Base-by-base conservation (phyloP, 2,329 filamentous ascomycete species). In the Ascochyta viciae-villosae region DNA sequence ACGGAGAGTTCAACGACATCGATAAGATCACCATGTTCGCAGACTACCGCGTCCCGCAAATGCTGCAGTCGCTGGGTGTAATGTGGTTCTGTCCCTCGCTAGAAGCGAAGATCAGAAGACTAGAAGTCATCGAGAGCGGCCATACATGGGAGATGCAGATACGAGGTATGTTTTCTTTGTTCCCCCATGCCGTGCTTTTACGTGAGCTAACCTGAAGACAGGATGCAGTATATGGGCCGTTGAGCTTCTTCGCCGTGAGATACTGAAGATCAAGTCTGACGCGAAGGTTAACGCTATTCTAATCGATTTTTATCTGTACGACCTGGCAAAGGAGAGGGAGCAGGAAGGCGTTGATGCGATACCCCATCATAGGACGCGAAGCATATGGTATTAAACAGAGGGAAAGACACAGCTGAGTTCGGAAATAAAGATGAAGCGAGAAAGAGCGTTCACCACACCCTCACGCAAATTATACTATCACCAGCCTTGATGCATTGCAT, bases 11-110 rank as follows among this genome's bases (percentile, higher is more conserved):
- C 75, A 73, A 86, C 54, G 95, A 99, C 72, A 96, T 99, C 66
- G 89, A 95, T 77, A 92, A 92, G 74, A 89, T 99, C 68, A 99
- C 95, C 58, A 98, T 98, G 89, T 99, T 99, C 80, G 93, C 95
- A 84, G 95, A 99, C 79, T 99, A 99, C 73, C 89, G 95, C 39
- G 89, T 99, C 50, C 96, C 96, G 13, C 95, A 99, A 78, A 95
- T 97, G 65, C 84, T 99, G 31, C 87, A 93, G 67, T 87, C 87
- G 9, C 81, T 98, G 40, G 90, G 91, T 16, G 94, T 92, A 54
- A 78, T 99, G 45, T 87, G 85, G 67, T 97, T 95, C 77, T 93
- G 90, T 61, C 95, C 95, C 0, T 83, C 87, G 0, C 79, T 99
- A 40, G 87, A 92, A 46, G 82, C 83, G 31, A 83, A 88, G 15